A percentile compares a stretch with the other conserved stretches of the same genome.
Evolutionary conservation across 495 filamentous ascomycete genomes (phyloP).

Genomic region (Annulohypoxylon stygium): DNA sequence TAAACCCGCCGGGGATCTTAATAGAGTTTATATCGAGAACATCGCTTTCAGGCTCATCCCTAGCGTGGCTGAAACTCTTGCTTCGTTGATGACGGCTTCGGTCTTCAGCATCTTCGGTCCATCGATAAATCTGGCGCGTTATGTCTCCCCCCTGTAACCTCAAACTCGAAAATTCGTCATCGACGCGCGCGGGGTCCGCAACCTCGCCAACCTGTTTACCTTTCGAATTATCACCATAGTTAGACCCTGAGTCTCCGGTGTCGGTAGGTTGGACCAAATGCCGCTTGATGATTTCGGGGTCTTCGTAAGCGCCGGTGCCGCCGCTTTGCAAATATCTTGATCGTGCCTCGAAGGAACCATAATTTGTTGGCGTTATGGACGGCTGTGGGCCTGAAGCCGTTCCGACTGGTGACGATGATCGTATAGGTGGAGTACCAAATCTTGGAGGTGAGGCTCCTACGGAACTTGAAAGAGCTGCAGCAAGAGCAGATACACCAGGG

Average conservation of each 20-base stretch:
- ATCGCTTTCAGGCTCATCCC: slow-evolving; percentile 82
- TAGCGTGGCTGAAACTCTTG: slow-evolving; percentile 82
- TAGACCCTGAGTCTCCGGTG: slow-evolving; percentile 53
- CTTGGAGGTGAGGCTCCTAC: slow-evolving; percentile 71
- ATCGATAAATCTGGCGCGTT: slow-evolving; percentile 92
- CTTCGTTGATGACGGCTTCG: slow-evolving; percentile 74
- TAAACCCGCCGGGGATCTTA: slow-evolving; percentile 91
- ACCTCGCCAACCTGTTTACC: slow-evolving; percentile 62
- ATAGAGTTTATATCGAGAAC: slow-evolving; percentile 86
- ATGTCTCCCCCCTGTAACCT: slow-evolving; percentile 93
- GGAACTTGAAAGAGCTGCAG: slow-evolving; percentile 77
- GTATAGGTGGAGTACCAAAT: slow-evolving; percentile 70
- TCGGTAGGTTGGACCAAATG: slow-evolving; percentile 81
- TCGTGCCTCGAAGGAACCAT: slow-evolving; percentile 81
- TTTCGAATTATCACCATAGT: slow-evolving; percentile 57
- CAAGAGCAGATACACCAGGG: slow-evolving; percentile 81
- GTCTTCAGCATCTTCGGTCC: slow-evolving; percentile 84
- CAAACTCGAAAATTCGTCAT: slow-evolving; percentile 92
- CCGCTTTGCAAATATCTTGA: slow-evolving; percentile 61
- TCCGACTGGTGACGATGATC: slow-evolving; percentile 67
- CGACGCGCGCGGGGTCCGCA: slow-evolving; percentile 62
- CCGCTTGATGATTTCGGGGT: slow-evolving; percentile 82
- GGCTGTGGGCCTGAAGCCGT: slow-evolving; percentile 60
- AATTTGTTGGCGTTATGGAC: slow-evolving; percentile 72
- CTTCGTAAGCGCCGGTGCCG: slow-evolving; percentile 71